Evolutionary conservation across 768 basidiomycete genomes (phyloP).

Genomic region (Boletus insuetus): DNA sequence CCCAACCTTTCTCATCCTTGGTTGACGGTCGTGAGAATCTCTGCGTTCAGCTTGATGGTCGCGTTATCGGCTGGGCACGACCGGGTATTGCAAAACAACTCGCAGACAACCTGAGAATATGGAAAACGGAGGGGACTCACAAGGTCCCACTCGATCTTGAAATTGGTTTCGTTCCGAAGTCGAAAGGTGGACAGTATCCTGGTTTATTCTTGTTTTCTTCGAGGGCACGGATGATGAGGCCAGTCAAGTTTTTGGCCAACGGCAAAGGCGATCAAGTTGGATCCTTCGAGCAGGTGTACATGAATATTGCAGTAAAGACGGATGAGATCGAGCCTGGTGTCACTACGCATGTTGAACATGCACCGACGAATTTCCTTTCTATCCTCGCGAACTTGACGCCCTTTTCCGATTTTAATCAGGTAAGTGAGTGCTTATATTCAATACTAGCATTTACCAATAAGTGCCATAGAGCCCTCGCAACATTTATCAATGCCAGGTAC

Average conservation of each 20-base stretch:
- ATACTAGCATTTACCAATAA: not conserved
- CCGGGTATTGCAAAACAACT: constrained; percentile 72
- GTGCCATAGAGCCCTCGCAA: constrained; percentile 73
- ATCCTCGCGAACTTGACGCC: constrained; percentile 97
- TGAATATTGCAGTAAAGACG: constrained; percentile 93
- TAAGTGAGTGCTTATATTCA: constrained; percentile 32
- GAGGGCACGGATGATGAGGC: constrained; percentile 93
- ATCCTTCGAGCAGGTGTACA: constrained; percentile 97
- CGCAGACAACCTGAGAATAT: constrained; percentile 81
- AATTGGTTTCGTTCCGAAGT: constrained; percentile 86
- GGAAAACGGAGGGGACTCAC: constrained; percentile 88
- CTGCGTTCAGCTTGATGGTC: constrained; percentile 93
- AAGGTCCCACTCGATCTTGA: constrained; percentile 91
- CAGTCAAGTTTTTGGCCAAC: constrained; percentile 88
- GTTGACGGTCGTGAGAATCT: constrained; percentile 81
- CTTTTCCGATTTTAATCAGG: constrained; percentile 99
- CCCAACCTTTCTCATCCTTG: constrained; percentile 75
- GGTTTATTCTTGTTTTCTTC: constrained; percentile 91
- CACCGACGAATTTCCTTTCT: constrained; percentile 93
- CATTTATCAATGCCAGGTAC: constrained; percentile 90
- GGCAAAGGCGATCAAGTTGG: constrained; percentile 88
- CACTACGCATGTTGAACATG: constrained; percentile 90
- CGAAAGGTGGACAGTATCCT: constrained; percentile 94
- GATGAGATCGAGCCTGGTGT: constrained; percentile 76
- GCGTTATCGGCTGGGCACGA: constrained; percentile 90